Evolutionary conservation across 495 filamentous ascomycete species (phyloP).

Genomic region (Podospora tetraspora): DNA sequence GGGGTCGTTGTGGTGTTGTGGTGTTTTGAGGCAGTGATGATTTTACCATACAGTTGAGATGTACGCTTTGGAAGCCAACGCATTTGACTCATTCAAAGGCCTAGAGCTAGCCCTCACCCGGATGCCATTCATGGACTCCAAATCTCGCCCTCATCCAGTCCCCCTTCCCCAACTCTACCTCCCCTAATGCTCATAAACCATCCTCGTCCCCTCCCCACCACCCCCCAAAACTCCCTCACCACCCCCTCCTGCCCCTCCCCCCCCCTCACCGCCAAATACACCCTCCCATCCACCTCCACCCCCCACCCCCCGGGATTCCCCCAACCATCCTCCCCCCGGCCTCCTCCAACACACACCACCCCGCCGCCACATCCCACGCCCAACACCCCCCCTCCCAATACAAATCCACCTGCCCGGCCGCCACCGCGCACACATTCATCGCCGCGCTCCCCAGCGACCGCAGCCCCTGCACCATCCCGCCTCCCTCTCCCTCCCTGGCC

Average conservation of each 20-base stretch:
- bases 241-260: conserved; percentile 75
- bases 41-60: too few species aligned
- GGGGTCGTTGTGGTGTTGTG: not conserved
- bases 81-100: not conserved
- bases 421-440: conserved; percentile 77
- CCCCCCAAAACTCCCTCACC: conserved; percentile 76
- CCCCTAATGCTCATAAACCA: conserved; percentile 45
- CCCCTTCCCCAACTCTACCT: not conserved
- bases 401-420: conserved; percentile 68
- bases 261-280: conserved; percentile 72
- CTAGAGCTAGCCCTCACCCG: not conserved
- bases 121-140: too few species aligned
- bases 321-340: conserved; percentile 76
- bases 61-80: not conserved
- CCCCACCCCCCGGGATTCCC: conserved; percentile 77
- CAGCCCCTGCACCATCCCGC: conserved; percentile 79
- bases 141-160: not conserved
- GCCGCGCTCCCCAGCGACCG: conserved; percentile 74
- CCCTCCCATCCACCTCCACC: conserved; percentile 64
- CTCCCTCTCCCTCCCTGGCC: conserved; percentile 56
- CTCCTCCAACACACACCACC: conserved; percentile 81
- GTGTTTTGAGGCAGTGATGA: too few species aligned
- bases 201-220: conserved; percentile 26
- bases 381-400: conserved; percentile 96
- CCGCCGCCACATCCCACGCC: conserved; percentile 93